A percentile compares a stretch with the other conserved stretches of the same genome.
These are phyloP conservation scores for Lathyrus aphaca DNA, from an alignment of 306 rosid genomes.

Conservation along the genomic window DNA sequence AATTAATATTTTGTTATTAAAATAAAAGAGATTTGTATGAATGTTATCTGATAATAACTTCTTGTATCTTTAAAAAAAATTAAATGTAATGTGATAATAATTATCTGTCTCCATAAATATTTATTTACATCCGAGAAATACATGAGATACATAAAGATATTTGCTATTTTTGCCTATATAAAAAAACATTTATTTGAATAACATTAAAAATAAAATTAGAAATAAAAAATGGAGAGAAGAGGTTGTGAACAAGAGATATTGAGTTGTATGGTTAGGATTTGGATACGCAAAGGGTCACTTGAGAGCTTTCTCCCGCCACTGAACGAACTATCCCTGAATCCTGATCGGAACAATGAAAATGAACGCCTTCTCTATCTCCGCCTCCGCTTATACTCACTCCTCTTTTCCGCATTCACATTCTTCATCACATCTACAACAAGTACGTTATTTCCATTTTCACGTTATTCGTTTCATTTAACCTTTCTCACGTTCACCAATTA, in stretches of 20 bases:
- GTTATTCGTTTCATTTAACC: not conserved
- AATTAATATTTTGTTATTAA: too few species aligned
- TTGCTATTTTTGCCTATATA: too few species aligned
- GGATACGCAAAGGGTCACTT: slow-evolving; percentile 43
- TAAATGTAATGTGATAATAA: too few species aligned
- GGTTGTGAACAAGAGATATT: not conserved
- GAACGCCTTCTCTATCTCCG: slow-evolving; percentile 45
- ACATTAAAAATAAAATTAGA: too few species aligned
- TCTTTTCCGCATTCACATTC: slow-evolving; percentile 34
- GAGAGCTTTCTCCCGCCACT: slow-evolving; percentile 68
- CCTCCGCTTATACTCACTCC: slow-evolving; percentile 36
- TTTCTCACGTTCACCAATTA: not conserved
- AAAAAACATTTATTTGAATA: too few species aligned
- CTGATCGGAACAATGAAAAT: slow-evolving; percentile 38
- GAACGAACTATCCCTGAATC: slow-evolving; percentile 9
- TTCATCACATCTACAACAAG: slow-evolving; percentile 18
- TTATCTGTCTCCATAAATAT: too few species aligned
- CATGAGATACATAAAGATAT: too few species aligned
- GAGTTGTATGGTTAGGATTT: slow-evolving; percentile 22
- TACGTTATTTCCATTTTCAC: slow-evolving; percentile 16
- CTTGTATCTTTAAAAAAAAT: too few species aligned
- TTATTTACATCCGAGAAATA: too few species aligned
- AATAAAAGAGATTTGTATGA: too few species aligned
- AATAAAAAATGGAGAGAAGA: too few species aligned
- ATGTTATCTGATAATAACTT: too few species aligned